Percentiles rank a stretch among this genome's conserved stretches.
Conservation (phyloP, 2,329 filamentous ascomycete genomes). For the Neonectria faginata region DNA sequence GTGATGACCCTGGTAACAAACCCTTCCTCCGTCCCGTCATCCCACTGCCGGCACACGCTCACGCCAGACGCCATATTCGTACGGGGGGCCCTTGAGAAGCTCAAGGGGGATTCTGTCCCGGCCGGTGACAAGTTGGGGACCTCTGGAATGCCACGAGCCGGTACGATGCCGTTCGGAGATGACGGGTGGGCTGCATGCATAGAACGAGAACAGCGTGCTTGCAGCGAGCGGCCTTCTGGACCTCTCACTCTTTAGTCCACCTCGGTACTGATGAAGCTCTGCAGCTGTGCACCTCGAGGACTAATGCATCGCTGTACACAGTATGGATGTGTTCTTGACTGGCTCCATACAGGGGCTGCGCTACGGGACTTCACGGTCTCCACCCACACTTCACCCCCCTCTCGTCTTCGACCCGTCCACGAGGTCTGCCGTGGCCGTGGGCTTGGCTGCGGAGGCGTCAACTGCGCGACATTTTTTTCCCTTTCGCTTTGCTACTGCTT, state of each 20-base stretch:
- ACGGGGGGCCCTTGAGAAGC: conserved; percentile 31
- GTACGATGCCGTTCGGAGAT: conserved; percentile 41
- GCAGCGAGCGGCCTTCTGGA: not conserved
- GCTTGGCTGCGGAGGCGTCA: conserved; percentile 23
- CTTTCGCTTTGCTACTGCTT: conserved; percentile 9
- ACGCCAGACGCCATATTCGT: conserved; percentile 17
- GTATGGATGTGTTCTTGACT: not conserved
- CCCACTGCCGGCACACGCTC: conserved; percentile 1
- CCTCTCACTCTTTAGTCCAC: not conserved
- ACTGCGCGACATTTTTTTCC: conserved; percentile 39
- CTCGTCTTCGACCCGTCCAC: conserved; percentile 25
- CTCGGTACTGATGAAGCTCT: not conserved
- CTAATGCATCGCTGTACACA: conserved; percentile 19
- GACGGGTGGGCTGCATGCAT: conserved; percentile 32
- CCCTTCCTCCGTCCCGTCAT: conserved; percentile 2
- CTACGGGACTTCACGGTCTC: conserved; percentile 38
- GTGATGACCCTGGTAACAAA: not conserved
- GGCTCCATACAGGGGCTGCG: conserved; percentile 28
- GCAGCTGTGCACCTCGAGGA: not conserved
- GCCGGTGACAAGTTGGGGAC: conserved; percentile 28
- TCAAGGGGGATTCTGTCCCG: conserved; percentile 12
- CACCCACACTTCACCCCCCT: conserved; percentile 7
- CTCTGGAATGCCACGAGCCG: conserved; percentile 32
- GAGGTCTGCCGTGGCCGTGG: conserved; percentile 30
- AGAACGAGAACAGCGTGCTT: not conserved